Evolutionary conservation across 164 flowering plant genomes (phyloP).

Genomic region (Stephania cephalantha): DNA sequence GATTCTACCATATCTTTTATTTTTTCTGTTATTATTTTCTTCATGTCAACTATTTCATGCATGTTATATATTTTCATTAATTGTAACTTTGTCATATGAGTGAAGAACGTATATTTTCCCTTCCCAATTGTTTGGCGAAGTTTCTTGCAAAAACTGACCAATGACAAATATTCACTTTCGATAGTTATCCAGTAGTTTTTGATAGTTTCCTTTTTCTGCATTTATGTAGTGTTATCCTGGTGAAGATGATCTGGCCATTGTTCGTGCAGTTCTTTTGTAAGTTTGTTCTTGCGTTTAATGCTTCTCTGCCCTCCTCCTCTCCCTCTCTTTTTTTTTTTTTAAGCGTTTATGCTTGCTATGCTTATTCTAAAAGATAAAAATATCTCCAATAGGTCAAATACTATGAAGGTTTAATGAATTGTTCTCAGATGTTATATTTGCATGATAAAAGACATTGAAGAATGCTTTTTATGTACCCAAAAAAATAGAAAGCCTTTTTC

Average conservation of each 20-base stretch:
- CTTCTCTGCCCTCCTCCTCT: neutral
- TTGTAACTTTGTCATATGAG: neutral
- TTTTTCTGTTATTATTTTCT: neutral
- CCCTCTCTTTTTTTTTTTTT: neutral
- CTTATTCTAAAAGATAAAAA: too few relatives aligned
- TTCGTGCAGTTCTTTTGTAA: constrained; percentile 82
- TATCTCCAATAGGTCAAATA: too few relatives aligned
- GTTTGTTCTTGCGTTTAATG: constrained; percentile 14
- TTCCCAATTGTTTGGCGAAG: too few relatives aligned
- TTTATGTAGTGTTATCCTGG: constrained; percentile 90
- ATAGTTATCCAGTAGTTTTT: neutral
- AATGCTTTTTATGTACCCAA: too few relatives aligned
- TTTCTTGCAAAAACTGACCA: too few relatives aligned
- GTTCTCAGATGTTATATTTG: too few relatives aligned
- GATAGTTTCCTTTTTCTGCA: constrained; percentile 10
- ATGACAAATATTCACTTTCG: neutral
- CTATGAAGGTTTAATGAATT: too few relatives aligned
- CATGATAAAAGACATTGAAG: too few relatives aligned
- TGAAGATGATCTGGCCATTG: constrained; percentile 96
- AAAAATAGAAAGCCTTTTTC: too few relatives aligned
- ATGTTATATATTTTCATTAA: neutral
- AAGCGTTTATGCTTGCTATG: too few relatives aligned
- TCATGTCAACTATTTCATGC: neutral
- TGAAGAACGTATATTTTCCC: too few relatives aligned
- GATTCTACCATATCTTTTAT: neutral